Percentiles rank a stretch among this genome's conserved stretches.
Evolutionary conservation across 2,329 filamentous ascomycete species (phyloP).

Genomic region (Pyrenophora graminea): DNA sequence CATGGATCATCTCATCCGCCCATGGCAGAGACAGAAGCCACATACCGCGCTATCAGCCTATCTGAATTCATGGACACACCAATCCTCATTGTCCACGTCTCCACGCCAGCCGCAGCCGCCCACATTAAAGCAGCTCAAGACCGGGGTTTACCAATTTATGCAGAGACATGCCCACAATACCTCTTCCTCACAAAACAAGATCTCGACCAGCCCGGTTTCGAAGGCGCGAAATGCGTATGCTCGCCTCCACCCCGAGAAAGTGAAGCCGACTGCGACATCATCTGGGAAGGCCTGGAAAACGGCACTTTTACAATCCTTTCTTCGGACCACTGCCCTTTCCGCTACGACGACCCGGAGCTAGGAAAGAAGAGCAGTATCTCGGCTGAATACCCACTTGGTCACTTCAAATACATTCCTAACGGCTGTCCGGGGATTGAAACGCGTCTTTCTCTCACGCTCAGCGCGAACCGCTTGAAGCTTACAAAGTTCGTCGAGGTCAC

Average conservation of each 20-base stretch:
- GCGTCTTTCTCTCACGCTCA: constrained; percentile 54
- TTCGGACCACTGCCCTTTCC: constrained; percentile 56
- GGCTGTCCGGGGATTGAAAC: constrained; percentile 64
- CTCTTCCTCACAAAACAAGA: constrained; percentile 58
- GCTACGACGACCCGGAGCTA: constrained; percentile 48
- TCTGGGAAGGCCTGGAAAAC: constrained; percentile 57
- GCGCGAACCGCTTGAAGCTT: constrained; percentile 47
- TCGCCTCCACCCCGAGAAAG: constrained; percentile 57
- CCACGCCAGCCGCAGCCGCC: constrained; percentile 51
- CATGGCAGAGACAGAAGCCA: constrained; percentile 58
- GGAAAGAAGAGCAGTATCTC: constrained; percentile 56
- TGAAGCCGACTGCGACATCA: constrained; percentile 54
- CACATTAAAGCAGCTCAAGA: constrained; percentile 57
- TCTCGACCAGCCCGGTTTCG: constrained; percentile 57
- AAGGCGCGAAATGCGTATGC: constrained; percentile 61
- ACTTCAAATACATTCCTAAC: constrained; percentile 63
- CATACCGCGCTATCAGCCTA: constrained; percentile 57
- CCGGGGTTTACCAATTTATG: constrained; percentile 55
- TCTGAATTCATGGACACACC: constrained; percentile 57
- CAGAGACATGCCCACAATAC: constrained; percentile 63
- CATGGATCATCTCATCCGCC: constrained; percentile 56
- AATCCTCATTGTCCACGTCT: constrained; percentile 60
- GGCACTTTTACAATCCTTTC: constrained; percentile 59
- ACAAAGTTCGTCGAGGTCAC: constrained; percentile 61
- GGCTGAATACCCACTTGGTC: constrained; percentile 49